phyloP scores from a whole-genome alignment of 2,329 filamentous ascomycete genomes.

The Colletotrichum tabaci region DNA sequence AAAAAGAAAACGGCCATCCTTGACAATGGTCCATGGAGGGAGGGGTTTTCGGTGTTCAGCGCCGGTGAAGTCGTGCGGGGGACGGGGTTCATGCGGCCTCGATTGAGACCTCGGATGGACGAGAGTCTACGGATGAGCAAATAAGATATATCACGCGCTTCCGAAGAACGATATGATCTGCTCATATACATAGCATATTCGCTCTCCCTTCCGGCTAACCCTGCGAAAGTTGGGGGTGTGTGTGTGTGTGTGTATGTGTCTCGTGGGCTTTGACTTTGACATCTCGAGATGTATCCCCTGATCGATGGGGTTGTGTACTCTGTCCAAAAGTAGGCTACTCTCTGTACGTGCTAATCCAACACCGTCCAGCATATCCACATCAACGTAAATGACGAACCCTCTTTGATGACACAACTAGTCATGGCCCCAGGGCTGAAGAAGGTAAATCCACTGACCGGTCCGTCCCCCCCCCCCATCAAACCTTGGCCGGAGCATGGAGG shows the following conservation, averaged over 20 bases:
- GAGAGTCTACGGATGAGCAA: neutral
- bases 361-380: neutral
- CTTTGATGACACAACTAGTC: conserved; percentile 11
- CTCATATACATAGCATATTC: neutral
- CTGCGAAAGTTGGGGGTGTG: neutral
- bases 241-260: too few species aligned
- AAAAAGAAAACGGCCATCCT: neutral
- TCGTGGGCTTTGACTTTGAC: neutral
- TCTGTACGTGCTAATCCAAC: too few species aligned
- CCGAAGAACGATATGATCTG: too few species aligned
- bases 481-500: neutral
- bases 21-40: conserved; percentile 20
- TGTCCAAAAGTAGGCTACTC: too few species aligned
- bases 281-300: neutral
- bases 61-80: conserved; percentile 1
- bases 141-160: neutral
- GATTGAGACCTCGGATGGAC: neutral
- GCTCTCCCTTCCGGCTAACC: neutral
- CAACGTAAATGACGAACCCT: neutral
- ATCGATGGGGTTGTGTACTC: too few species aligned
- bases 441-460: neutral
- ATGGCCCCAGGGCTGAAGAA: conserved; percentile 13
- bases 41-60: neutral
- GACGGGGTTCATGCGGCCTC: conserved; percentile 11
- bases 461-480: too few species aligned